Conservation (phyloP, 2,329 filamentous ascomycete genomes). For the Dactylellina sp. region DNA sequence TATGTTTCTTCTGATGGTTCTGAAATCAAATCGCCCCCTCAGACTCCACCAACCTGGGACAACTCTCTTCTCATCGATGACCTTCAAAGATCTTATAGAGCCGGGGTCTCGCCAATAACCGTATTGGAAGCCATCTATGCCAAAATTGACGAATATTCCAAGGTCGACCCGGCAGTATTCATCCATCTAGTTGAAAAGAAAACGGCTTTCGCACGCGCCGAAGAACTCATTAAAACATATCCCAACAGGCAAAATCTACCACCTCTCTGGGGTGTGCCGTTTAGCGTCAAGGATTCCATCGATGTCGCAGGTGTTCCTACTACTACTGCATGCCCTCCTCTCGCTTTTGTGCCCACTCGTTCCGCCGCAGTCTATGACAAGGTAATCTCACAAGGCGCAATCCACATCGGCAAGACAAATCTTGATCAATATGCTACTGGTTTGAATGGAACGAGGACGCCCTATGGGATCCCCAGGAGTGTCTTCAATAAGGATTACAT, state of each 20-base stretch:
- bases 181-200: constrained; percentile 63
- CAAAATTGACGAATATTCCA: constrained; percentile 67
- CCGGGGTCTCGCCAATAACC: constrained; percentile 65
- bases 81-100: constrained; percentile 66
- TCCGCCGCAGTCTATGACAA: constrained; percentile 64
- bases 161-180: constrained; percentile 63
- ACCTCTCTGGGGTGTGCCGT: constrained; percentile 70
- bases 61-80: constrained; percentile 65
- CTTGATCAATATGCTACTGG: constrained; percentile 74
- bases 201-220: constrained; percentile 62
- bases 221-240: constrained; percentile 62
- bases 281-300: constrained; percentile 71
- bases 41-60: constrained; percentile 62
- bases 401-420: constrained; percentile 67
- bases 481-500: constrained; percentile 68
- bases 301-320: constrained; percentile 68
- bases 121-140: constrained; percentile 66
- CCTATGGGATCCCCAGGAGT: constrained; percentile 70
- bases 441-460: constrained; percentile 71
- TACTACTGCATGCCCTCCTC: constrained; percentile 68
- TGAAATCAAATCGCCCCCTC: constrained; percentile 58
- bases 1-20: constrained; percentile 58
- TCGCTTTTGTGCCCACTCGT: constrained; percentile 63
- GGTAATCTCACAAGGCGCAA: constrained; percentile 64
- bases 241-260: constrained; percentile 63